Evolutionary conservation across 495 filamentous ascomycete genomes (phyloP).

Genomic region (Xylaria flabelliformis): DNA sequence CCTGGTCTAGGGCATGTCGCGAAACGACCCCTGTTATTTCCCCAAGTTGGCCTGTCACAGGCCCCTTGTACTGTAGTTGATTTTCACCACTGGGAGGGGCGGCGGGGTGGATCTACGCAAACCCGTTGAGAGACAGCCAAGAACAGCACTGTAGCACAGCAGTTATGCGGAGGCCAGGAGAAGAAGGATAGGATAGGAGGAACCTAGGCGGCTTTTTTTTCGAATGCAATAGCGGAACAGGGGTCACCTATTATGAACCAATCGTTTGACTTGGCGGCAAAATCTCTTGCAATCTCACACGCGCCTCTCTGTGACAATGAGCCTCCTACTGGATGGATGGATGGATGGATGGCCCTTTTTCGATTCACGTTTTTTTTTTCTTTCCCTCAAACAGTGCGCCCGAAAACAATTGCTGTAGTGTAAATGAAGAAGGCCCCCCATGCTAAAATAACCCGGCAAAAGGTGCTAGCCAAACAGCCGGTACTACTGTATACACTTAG

Average conservation of each 20-base stretch:
- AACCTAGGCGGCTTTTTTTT: neutral
- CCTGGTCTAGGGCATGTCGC: constrained; percentile 12
- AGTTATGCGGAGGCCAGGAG: neutral
- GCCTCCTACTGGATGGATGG: constrained; percentile 9
- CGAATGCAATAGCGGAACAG: neutral
- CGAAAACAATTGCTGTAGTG: neutral
- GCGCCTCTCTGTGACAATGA: constrained; percentile 20
- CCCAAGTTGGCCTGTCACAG: constrained; percentile 33
- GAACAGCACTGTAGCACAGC: neutral
- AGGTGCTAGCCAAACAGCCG: neutral
- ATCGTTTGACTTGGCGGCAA: constrained; percentile 31
- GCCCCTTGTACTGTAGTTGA: constrained; percentile 31
- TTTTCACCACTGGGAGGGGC: constrained; percentile 17
- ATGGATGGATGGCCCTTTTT: neutral
- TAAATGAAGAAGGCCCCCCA: neutral
- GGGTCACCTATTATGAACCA: constrained; percentile 1
- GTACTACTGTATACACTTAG: neutral
- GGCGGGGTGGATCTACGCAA: constrained; percentile 34
- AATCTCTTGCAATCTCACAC: constrained; percentile 12
- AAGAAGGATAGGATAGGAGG: neutral
- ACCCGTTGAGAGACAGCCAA: constrained; percentile 17
- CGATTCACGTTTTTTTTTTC: neutral
- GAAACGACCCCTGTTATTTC: constrained; percentile 32
- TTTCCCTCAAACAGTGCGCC: constrained; percentile 1
- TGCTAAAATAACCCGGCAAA: neutral